Percentiles rank a stretch among this genome's conserved stretches.
These are phyloP conservation scores for Lichtheimia hyalospora DNA, from an alignment of 371 early-diverging fungal genomes.

Conservation along the genomic window DNA sequence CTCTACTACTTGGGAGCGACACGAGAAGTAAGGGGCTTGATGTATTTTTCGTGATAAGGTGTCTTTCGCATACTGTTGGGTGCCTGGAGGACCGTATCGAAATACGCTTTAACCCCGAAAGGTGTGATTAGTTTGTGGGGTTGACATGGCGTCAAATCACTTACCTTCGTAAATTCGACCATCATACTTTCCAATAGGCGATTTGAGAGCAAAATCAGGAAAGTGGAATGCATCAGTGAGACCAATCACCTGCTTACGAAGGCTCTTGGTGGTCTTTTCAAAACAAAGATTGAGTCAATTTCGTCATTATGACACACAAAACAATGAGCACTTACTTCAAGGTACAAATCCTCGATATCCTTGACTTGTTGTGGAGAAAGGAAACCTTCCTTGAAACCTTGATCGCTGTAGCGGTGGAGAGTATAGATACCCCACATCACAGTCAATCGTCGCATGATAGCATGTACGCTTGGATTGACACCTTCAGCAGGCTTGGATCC, in stretches of 20 bases:
- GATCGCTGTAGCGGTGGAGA: conserved; percentile 44
- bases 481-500: conserved; percentile 11
- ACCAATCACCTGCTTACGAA: conserved; percentile 62
- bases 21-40: conserved; percentile 28
- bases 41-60: conserved; percentile 24
- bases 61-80: conserved; percentile 28
- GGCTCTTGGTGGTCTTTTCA: conserved; percentile 38
- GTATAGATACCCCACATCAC: conserved; percentile 41
- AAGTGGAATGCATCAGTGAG: conserved; percentile 62
- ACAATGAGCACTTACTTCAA: conserved; percentile 18
- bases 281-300: background rate
- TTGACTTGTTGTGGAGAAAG: conserved; percentile 48
- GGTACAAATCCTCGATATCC: conserved; percentile 41
- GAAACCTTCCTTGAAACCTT: conserved; percentile 55
- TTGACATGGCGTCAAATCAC: background rate
- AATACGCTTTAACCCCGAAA: conserved; percentile 13
- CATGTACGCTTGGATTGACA: conserved; percentile 16
- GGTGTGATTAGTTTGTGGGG: too few relatives aligned
- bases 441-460: conserved; percentile 34
- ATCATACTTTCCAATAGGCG: conserved; percentile 65
- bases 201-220: conserved; percentile 68
- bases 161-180: conserved; percentile 61
- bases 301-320: background rate
- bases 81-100: conserved; percentile 24
- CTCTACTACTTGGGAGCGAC: conserved; percentile 6